Base-by-base conservation (phyloP, 805 yeast genomes). In the Kodamaea jinghongensis region DNA sequence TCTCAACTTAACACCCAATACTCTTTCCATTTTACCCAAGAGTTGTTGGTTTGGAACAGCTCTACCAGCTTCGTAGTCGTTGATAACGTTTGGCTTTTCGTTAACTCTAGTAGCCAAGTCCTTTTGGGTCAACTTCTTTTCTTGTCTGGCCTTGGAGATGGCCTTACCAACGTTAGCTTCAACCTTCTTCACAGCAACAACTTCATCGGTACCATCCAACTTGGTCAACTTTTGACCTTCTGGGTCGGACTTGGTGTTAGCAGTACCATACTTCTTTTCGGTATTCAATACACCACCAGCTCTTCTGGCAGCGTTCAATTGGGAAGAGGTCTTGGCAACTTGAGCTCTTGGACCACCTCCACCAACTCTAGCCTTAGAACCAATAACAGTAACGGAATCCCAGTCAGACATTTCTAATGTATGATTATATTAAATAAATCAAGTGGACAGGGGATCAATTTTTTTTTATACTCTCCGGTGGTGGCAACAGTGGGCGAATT, bases 41-140 rank as follows among this genome's bases (percentile, higher is more conserved):
- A 93, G 67, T 68, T 90, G 98, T 73, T 93, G 99, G 72, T 87
- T 90, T 43, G 99, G 99, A 50, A 85, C 79, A 32, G 96, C 99
- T 61, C 95, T 81, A 44, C 96, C 97, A 41, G 95, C 86, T 72
- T 93, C 99, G 66, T 93, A 93, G 60, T 93, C 99, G 66, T 88
- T 90, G 58, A 93, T 81, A 45, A 93, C 85, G 51, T 83, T 88
- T 46, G 97, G 96, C 73, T 93, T 93, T 71, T 93, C 99, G 63
- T 90, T 91, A 58, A 91, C 78, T 63, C 84, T 86, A 42, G 96
- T 88, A 54, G 99, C 99, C 56, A 93, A 76, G 55, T 93, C 99
- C 76, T 93, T 93, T 67, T 93, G 99, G 7, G 97, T 83, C 60
- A 90, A 61, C 56, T 79, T 78, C 75, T 89, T 88, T 44, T 86